Conservation (phyloP, 1,284 basidiomycete species). For the Microbotryum lychnidis-dioicae region DNA sequence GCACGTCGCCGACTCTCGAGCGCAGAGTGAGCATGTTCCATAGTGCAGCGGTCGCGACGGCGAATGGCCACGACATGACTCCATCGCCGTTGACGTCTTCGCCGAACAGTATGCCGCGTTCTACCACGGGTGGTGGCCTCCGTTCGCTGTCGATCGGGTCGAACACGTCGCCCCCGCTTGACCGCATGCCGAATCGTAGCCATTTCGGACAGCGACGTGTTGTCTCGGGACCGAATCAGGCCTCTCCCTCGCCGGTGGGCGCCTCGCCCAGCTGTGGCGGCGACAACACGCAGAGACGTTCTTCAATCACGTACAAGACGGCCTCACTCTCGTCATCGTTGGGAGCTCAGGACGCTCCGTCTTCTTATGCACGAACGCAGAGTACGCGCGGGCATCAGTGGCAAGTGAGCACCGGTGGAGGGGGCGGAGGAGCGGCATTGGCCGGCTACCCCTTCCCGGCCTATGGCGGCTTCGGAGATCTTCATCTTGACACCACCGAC, state of each 20-base stretch:
- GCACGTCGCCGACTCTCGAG: conserved; percentile 8
- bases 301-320: conserved; percentile 27
- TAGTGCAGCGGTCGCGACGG: conserved; percentile 17
- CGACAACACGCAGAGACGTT: conserved; percentile 11
- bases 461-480: conserved; percentile 27
- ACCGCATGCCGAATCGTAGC: too few species aligned
- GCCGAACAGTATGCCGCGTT: conserved; percentile 3
- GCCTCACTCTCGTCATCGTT: conserved; percentile 1
- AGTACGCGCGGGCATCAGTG: too few species aligned
- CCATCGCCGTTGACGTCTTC: not conserved
- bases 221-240: too few species aligned
- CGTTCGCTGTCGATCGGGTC: conserved; percentile 28
- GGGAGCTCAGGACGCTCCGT: too few species aligned
- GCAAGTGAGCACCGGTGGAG: too few species aligned
- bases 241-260: too few species aligned
- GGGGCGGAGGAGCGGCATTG: not conserved
- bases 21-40: conserved; percentile 28
- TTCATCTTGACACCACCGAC: conserved; percentile 16
- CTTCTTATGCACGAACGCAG: too few species aligned
- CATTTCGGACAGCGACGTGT: too few species aligned
- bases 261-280: too few species aligned
- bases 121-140: conserved; percentile 12
- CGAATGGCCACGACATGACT: not conserved
- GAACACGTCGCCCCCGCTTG: too few species aligned
- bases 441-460: conserved; percentile 17